These are phyloP conservation scores for Persicaria tinctoria DNA, from an alignment of 148 eudicot species.

Conservation along the genomic window DNA sequence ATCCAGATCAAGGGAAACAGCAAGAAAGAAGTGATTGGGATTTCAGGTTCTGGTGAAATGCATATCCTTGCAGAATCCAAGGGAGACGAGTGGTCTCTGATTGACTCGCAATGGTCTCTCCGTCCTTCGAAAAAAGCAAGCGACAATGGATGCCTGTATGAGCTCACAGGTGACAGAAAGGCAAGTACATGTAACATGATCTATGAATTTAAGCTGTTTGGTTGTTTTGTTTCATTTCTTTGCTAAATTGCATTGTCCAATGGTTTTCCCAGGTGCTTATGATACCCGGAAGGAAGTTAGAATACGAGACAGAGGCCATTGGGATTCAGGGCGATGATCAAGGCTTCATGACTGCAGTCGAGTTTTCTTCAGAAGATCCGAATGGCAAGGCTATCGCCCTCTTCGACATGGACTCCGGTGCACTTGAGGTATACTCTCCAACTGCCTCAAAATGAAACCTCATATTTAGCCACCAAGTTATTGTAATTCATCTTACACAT, in stretches of 20 bases:
- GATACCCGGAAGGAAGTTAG: constrained; percentile 9
- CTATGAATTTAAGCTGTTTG: neutral
- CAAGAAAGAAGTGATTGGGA: constrained; percentile 2
- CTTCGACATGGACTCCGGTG: neutral
- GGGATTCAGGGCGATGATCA: neutral
- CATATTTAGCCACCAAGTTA: neutral
- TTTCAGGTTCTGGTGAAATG: neutral
- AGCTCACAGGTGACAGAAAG: constrained; percentile 10
- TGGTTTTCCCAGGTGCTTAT: neutral
- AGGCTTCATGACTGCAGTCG: constrained; percentile 1
- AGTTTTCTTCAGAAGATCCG: constrained; percentile 1
- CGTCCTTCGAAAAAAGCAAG: neutral
- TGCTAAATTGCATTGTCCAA: neutral
- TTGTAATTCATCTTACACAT: neutral
- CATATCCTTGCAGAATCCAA: neutral
- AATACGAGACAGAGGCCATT: neutral
- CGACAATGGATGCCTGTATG: neutral
- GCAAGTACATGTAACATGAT: neutral
- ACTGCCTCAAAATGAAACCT: neutral
- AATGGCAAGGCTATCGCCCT: constrained; percentile 6
- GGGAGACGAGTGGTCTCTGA: neutral
- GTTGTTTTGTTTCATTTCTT: neutral
- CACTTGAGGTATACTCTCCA: neutral
- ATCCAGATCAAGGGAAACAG: neutral
- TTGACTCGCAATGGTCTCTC: constrained; percentile 4